Base-by-base conservation (phyloP, 2,329 filamentous ascomycete genomes). In the Aspergillus sp. region DNA sequence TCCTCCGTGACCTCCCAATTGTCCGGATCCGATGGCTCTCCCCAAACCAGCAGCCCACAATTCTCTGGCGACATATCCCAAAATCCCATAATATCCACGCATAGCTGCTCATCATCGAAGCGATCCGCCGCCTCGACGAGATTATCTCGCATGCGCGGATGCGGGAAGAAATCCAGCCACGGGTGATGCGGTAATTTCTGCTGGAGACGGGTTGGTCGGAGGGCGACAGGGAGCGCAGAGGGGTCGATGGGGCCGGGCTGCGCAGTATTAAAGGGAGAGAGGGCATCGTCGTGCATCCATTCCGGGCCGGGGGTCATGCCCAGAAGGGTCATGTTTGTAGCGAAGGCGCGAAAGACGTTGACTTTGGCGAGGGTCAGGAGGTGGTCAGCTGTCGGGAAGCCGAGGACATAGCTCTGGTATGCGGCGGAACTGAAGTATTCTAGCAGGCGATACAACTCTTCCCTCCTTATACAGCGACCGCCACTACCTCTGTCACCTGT, bases 1-100 rank as follows among this genome's bases (percentile, higher is more conserved):
- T 56, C 50, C 8, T 70, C 68, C 1, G 71, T 78, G 1, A 76
- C 65, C 56, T 82, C 79, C 80, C 79, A 82, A 10, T 69, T 74
- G 0, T 55, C 56, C 3, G 66, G 51, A 41, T 80, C 70, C 64
- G 72, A 75, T 0, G 79, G 68, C 9, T 78, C 73, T 0, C 77
- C 76, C 79, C 79, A 82, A 2, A 80, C 74, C 9, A 81, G 64
- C 3, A 81, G 38, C 1, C 65, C 69, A 16, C 68, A 62, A 46
- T 57, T 57, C n/a, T 53, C 54, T 1, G 45, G 49, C 0, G 57
- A 36, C 13, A 46, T 45, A 20, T 60, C 54, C 65, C 65, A 67
- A 45, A 68, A 68, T n/a, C 70, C 69, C 51, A 71, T 64, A 10
- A 76, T 60, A 45, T 76, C 75, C 7, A 58, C 24, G 47, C 73